Evolutionary conservation across 176 grass and related monocot species (phyloP), one percentile per base, ranked within the genome.

Genomic region (Juncus effusus): DNA sequence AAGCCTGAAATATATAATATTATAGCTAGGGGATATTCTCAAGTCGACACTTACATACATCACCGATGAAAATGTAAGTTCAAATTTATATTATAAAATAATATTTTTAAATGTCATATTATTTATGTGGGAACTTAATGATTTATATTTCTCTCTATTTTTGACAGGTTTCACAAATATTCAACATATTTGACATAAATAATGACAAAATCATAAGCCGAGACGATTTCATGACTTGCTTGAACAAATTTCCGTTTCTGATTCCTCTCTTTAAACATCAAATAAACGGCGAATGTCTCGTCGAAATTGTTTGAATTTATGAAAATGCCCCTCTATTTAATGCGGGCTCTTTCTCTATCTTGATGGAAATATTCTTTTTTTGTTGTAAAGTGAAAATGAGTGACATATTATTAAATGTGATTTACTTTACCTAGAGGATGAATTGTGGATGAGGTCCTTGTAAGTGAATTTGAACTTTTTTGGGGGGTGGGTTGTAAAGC

Each of bases 221-320:
- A 80, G 86, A 90, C 10, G 95, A 90, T 65, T 87, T 99, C 51
- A 49, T 84, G 56, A 54, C 42, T 9, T 93, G 80, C 73, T 77
- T 99, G 28, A 36, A 62, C 28, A 93, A 75, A 73, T 66, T 86
- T 59, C 89, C 95, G 2, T 83, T 93, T 62, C 72, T 99, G 55
- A 80, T 99, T 41, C 80, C 81, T 3, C 74, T 99, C 53, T 90
- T 99, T 10, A 63, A 74, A 5, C 82, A 68, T 35, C 75, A 28
- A n/a, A 68, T 93, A 57, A 86, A 78, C 42, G 59, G 54, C 41
- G 70, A 92, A 9, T 67, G 82, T 38, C 76, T 83, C 53, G 72
- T 84, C 13, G 86, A 95, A 70, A 65, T 94, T 56, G 78, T 88
- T 56, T 88, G 54, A 85, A 56, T 12, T 0, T 59, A 70, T 7